These are phyloP conservation scores for Waltergamsia citrina DNA, from an alignment of 2,329 filamentous ascomycete genomes.

Conservation along the genomic window DNA sequence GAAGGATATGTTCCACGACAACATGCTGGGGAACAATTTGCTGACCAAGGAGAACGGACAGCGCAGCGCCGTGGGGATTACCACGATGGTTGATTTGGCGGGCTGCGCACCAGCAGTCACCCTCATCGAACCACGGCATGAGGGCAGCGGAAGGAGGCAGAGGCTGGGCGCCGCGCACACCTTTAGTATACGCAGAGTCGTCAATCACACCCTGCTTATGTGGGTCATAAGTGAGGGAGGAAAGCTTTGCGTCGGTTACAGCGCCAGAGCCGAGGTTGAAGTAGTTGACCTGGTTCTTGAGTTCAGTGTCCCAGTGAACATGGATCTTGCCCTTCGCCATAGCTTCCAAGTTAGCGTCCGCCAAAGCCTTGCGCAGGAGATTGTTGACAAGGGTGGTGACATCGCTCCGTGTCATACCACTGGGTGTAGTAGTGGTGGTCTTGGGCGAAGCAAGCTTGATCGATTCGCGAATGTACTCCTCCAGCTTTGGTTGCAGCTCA, in stretches of 20 bases:
- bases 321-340: constrained; percentile 36
- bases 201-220: constrained; percentile 8
- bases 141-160: constrained; percentile 47
- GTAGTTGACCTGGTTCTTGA: constrained; percentile 60
- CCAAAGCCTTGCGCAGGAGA: constrained; percentile 31
- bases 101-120: constrained; percentile 80
- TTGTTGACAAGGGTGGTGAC: constrained; percentile 28
- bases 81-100: constrained; percentile 26
- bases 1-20: constrained; percentile 62
- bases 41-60: constrained; percentile 53
- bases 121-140: constrained; percentile 61
- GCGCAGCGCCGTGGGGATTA: constrained; percentile 44
- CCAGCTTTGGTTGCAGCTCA: constrained; percentile 23
- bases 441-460: constrained; percentile 15
- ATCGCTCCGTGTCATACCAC: constrained; percentile 28
- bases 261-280: constrained; percentile 60
- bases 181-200: constrained; percentile 8
- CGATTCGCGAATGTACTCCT: constrained; percentile 19
- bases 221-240: constrained; percentile 47
- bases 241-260: constrained; percentile 46
- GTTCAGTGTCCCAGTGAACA: constrained; percentile 28
- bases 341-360: constrained; percentile 34
- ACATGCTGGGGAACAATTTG: constrained; percentile 58
- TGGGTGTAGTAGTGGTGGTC: constrained; percentile 6
- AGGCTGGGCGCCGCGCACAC: constrained; percentile 9